Conservation (phyloP, 768 basidiomycete genomes). For the Leccinum incarnatum region DNA sequence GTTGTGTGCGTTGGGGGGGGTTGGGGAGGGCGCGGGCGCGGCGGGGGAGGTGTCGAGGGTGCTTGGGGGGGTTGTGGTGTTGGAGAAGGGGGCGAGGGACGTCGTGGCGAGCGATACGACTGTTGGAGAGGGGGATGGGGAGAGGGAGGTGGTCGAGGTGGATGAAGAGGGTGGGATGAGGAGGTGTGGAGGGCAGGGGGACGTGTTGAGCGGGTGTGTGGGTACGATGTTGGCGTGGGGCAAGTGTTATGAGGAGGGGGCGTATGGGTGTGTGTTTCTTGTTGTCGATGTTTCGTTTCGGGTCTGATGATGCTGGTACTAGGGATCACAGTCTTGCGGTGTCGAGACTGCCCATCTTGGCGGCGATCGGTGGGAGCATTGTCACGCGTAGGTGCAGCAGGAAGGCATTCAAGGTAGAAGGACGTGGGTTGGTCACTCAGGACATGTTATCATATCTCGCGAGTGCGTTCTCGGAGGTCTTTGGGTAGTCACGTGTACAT, state of each 20-base stretch:
- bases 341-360: conserved; percentile 75
- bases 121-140: conserved; percentile 42
- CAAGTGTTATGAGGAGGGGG: conserved; percentile 85
- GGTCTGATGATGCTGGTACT: conserved; percentile 2
- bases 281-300: too few relatives aligned
- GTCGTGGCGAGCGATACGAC: conserved; percentile 78
- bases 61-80: conserved; percentile 84
- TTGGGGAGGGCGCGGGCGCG: conserved; percentile 39
- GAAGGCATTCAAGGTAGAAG: conserved; percentile 70
- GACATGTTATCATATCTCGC: conserved; percentile 71
- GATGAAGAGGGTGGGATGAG: conserved; percentile 80
- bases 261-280: conserved; percentile 55
- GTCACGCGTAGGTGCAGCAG: conserved; percentile 84
- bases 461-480: conserved; percentile 68
- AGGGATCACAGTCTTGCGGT: conserved; percentile 55
- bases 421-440: conserved; percentile 78
- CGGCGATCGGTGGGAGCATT: conserved; percentile 83
- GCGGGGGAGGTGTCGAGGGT: conserved; percentile 69
- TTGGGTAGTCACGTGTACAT: conserved; percentile 40
- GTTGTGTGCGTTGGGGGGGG: not conserved
- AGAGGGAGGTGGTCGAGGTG: conserved; percentile 59
- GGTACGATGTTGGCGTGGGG: conserved; percentile 95
- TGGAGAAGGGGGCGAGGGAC: conserved; percentile 85
- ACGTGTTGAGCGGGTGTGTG: conserved; percentile 84
- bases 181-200: conserved; percentile 95